These are phyloP conservation scores for Sugiyamaella sp. DNA, from an alignment of 1,139 yeast genomes.

Conservation along the genomic window DNA sequence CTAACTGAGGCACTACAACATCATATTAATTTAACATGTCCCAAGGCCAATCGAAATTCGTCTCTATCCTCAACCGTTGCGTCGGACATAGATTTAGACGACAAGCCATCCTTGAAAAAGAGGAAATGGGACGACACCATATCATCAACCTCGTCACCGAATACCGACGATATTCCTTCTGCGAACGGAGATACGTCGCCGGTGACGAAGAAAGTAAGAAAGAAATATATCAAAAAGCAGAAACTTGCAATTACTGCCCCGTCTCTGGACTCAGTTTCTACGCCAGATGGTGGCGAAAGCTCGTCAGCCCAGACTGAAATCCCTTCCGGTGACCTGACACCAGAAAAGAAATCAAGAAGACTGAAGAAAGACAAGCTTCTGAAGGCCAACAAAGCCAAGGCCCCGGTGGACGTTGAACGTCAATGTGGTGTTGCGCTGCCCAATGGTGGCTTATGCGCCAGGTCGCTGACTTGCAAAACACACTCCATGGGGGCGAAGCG, in stretches of 20 bases:
- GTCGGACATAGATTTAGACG: neutral
- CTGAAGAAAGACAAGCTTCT: constrained; percentile 27
- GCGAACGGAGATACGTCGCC: constrained; percentile 11
- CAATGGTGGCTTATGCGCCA: constrained; percentile 91
- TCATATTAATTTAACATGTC: constrained; percentile 33
- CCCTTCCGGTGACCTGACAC: constrained; percentile 14
- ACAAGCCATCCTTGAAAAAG: constrained; percentile 1
- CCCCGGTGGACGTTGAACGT: constrained; percentile 90
- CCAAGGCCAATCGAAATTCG: constrained; percentile 14
- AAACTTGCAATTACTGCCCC: constrained; percentile 1
- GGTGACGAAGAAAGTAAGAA: constrained; percentile 12
- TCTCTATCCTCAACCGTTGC: neutral
- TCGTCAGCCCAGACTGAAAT: neutral
- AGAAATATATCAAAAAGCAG: constrained; percentile 17
- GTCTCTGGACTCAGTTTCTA: constrained; percentile 4
- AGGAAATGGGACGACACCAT: constrained; percentile 15
- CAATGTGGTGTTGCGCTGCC: constrained; percentile 97
- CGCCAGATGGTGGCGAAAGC: constrained; percentile 14
- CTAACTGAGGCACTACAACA: constrained; percentile 33
- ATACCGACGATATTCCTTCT: constrained; percentile 5
- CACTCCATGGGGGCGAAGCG: constrained; percentile 98
- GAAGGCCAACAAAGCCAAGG: constrained; percentile 81
- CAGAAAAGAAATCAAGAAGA: constrained; percentile 26
- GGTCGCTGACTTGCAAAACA: constrained; percentile 93
- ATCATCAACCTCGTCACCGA: constrained; percentile 18